Percentiles rank a stretch among this genome's conserved stretches.
phyloP scores from a whole-genome alignment of 169 alveolate genomes.

The Eimeria falciformis region DNA sequence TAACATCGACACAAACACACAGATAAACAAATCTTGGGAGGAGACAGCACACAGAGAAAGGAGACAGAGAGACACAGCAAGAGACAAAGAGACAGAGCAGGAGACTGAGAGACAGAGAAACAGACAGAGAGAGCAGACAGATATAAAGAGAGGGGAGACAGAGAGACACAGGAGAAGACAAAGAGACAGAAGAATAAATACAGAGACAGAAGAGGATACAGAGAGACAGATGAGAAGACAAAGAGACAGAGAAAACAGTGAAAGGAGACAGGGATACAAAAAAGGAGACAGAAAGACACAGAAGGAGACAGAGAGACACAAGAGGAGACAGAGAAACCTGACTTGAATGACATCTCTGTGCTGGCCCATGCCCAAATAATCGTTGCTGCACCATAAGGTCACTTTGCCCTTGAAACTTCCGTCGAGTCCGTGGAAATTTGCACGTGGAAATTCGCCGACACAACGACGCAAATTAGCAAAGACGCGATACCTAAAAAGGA shows the following conservation, averaged over 20 bases:
- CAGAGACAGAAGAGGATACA: not conserved
- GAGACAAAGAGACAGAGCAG: too few species aligned
- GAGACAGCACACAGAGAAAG: not conserved
- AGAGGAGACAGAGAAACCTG: not conserved
- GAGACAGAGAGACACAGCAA: too few species aligned
- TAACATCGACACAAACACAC: not conserved
- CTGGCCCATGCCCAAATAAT: constrained; percentile 92
- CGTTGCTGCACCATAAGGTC: constrained; percentile 87
- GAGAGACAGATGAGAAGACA: not conserved
- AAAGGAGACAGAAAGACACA: not conserved
- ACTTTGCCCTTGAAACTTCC: not conserved
- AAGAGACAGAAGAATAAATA: not conserved
- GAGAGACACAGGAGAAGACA: too few species aligned
- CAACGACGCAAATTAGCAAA: not conserved
- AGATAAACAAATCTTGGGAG: not conserved
- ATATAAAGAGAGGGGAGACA: too few species aligned
- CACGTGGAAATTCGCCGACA: not conserved
- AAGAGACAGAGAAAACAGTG: not conserved
- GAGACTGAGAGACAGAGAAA: too few species aligned
- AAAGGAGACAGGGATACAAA: not conserved
- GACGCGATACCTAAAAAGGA: not conserved
- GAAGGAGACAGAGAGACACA: not conserved
- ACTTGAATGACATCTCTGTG: constrained; percentile 86
- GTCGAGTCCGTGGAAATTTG: not conserved
- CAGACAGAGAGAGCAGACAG: too few species aligned